phyloP scores from a whole-genome alignment of 805 yeast genomes.

The Suhomyces tanzawaensis region DNA sequence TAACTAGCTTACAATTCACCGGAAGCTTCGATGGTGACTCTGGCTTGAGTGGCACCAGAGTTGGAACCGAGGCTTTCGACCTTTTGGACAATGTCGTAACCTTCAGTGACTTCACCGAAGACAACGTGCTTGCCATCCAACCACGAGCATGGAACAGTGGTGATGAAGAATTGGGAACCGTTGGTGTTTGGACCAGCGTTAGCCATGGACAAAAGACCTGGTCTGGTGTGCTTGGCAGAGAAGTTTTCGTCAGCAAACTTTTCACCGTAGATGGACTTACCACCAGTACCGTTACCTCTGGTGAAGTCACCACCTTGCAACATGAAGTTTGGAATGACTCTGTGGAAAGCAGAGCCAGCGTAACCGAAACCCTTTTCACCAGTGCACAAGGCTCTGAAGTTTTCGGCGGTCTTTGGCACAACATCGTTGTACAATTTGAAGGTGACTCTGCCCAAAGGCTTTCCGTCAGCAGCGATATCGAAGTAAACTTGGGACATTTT shows the following conservation, averaged over 20 bases:
- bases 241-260: conserved; percentile 80
- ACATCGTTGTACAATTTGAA: conserved; percentile 88
- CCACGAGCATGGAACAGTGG: conserved; percentile 86
- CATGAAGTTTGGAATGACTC: conserved; percentile 49
- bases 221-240: conserved; percentile 69
- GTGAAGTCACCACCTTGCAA: conserved; percentile 50
- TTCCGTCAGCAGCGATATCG: conserved; percentile 76
- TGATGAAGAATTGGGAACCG: conserved; percentile 96
- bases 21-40: conserved; percentile 59
- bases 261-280: conserved; percentile 59
- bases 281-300: conserved; percentile 46
- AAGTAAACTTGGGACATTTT: conserved; percentile 72
- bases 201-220: conserved; percentile 88
- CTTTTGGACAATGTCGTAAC: conserved; percentile 80
- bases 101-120: conserved; percentile 88
- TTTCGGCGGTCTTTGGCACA: conserved; percentile 94
- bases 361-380: conserved; percentile 48
- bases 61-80: conserved; percentile 72
- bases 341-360: conserved; percentile 45
- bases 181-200: conserved; percentile 98
- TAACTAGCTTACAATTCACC: conserved; percentile 50
- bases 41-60: conserved; percentile 64
- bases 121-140: conserved; percentile 94
- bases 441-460: conserved; percentile 69
- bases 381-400: conserved; percentile 89